These are phyloP conservation scores for Syzygium aromaticum DNA, from an alignment of 345 rosid genomes.

Conservation along the genomic window DNA sequence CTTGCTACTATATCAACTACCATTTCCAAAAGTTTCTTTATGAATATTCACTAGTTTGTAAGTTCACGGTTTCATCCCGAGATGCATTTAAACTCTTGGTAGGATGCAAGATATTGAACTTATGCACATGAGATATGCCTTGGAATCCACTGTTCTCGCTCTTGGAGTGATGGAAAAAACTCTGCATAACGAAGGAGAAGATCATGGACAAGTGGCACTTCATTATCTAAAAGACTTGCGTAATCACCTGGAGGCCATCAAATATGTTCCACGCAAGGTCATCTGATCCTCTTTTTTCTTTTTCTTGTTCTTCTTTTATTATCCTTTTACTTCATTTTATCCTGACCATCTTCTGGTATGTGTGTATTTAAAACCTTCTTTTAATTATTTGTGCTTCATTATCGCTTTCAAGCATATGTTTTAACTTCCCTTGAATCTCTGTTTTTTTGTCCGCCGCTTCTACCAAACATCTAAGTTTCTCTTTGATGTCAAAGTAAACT, in stretches of 20 bases:
- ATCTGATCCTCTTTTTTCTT: background rate
- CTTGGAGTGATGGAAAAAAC: conserved; percentile 60
- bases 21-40: background rate
- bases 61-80: background rate
- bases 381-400: background rate
- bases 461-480: background rate
- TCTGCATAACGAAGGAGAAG: conserved; percentile 35
- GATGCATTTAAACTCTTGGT: background rate
- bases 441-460: background rate
- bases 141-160: conserved; percentile 80
- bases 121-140: conserved; percentile 92
- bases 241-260: conserved; percentile 73
- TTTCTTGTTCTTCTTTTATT: background rate
- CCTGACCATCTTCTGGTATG: background rate
- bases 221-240: conserved; percentile 64
- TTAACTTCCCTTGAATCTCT: background rate
- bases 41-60: background rate
- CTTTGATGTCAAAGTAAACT: background rate
- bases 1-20: background rate
- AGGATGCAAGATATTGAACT: conserved; percentile 96
- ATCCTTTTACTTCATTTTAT: background rate
- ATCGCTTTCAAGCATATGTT: background rate
- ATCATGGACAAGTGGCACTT: conserved; percentile 39
- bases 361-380: background rate
- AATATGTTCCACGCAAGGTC: conserved; percentile 84